Evolutionary conservation across 129 eudicot species (phyloP), one percentile per base, ranked within the genome.

Genomic region (Pseudognaphalium luteoalbum): DNA sequence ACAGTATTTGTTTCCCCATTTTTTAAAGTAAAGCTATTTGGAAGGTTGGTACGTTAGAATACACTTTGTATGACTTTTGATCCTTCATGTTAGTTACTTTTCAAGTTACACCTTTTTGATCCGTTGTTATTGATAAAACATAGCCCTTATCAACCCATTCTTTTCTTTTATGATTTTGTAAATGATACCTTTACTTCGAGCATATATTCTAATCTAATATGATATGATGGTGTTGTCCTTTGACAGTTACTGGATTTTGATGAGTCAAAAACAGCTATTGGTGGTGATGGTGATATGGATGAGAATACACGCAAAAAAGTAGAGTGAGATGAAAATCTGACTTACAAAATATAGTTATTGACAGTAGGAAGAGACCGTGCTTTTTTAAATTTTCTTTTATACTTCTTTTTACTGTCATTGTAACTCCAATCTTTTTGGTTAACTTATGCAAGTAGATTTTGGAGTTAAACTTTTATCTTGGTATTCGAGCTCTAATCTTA

Each of bases 231-330:
- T 44, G 17, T 80, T 74, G 32, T 7, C 6, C 25, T 32, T 51
- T 20, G 83, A 85, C 93, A 92, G 96, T 79, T 89, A 81, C 76
- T 92, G 97, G 97, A 84, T 71, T 92, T 89, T 68, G 96, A 92
- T 30, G 96, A 92, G 85, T 87, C 97, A 4, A 92, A 92, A 80
- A 65, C 84, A 1, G 80, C 70, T 61, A 37, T 32, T 4, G 42
- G 81, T 11, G 67, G 80, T n/a, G 85, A 68, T 30, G 67, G 76
- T 6, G 87, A 73, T 25, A 76, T 25, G 25, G 89, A 81, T 54
- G 89, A 61, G 47, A 78, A 84, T 71, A 72, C 80, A 60, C 81
- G 75, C 88, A 89, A 87, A 86, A 92, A 88, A 86, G 91, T 44
- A 76, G 91, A 89, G 47, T 90, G 80, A 85, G 33, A 72, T 30